phyloP scores from a whole-genome alignment of 352 stramenopile species.

The Phytophthora sojae region DNA sequence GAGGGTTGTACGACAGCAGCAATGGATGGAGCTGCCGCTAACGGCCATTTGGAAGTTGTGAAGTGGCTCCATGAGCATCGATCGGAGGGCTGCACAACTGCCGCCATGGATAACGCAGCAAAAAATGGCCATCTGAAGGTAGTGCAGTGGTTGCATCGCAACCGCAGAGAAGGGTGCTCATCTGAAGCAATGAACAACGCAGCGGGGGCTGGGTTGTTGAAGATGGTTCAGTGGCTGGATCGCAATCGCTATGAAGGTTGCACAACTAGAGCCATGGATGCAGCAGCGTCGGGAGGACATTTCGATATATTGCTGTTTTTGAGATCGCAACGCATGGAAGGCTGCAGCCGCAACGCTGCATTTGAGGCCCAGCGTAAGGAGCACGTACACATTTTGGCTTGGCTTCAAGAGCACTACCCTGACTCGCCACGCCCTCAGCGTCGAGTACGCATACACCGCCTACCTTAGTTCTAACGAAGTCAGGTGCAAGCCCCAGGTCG shows the following conservation, averaged over 20 bases:
- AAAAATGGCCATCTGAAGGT: constrained; percentile 19
- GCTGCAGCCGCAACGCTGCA: constrained; percentile 36
- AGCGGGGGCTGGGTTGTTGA: constrained; percentile 25
- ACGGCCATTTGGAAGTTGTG: constrained; percentile 28
- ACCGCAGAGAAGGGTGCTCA: constrained; percentile 34
- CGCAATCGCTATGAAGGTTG: constrained; percentile 29
- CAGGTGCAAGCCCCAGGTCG: neutral
- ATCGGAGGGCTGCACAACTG: constrained; percentile 30
- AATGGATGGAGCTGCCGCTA: constrained; percentile 30
- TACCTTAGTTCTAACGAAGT: neutral
- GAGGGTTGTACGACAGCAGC: constrained; percentile 30
- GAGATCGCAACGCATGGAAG: constrained; percentile 24
- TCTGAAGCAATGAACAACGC: constrained; percentile 33
- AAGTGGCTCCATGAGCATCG: constrained; percentile 36
- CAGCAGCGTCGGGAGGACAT: constrained; percentile 31
- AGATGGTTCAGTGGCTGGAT: constrained; percentile 38
- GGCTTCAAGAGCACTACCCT: constrained; percentile 40
- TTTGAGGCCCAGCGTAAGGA: constrained; percentile 34
- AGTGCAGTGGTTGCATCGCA: constrained; percentile 32
- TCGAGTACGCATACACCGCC: constrained; percentile 13
- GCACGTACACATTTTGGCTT: constrained; percentile 35
- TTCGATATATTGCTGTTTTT: constrained; percentile 40
- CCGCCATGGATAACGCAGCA: constrained; percentile 36
- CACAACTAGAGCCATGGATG: constrained; percentile 38
- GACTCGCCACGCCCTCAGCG: constrained; percentile 24